Evolutionary conservation across 2,329 filamentous ascomycete genomes (phyloP).

Genomic region (Nakataea oryzae): DNA sequence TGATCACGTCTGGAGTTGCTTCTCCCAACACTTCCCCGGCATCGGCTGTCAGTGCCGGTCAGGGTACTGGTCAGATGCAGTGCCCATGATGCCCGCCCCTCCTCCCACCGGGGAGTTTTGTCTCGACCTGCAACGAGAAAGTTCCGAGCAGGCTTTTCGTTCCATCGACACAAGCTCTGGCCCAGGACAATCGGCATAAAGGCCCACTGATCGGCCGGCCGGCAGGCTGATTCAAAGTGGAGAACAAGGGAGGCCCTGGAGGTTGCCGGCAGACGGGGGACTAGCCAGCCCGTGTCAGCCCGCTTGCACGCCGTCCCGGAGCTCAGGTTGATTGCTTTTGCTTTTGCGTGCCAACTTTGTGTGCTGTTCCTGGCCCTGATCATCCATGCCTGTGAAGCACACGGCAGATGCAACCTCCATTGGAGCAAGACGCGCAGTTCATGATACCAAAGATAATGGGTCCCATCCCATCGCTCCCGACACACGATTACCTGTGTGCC

Average conservation of each 20-base stretch:
- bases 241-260: background rate
- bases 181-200: background rate
- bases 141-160: background rate
- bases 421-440: background rate
- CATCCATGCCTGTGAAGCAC: background rate
- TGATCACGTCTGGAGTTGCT: no score
- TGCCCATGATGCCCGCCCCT: no score
- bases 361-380: background rate
- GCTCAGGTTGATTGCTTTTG: no score
- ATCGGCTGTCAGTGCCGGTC: no score
- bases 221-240: background rate
- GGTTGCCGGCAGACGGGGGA: background rate
- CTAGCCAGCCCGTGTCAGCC: no score
- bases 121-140: no score
- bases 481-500: background rate
- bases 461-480: background rate
- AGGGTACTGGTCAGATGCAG: no score
- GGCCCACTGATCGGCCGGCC: background rate
- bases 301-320: background rate
- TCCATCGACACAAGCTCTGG: background rate
- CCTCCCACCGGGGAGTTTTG: no score
- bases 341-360: background rate
- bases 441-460: background rate
- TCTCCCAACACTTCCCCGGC: no score
- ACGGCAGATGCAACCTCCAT: background rate